These are phyloP conservation scores for Cyclotella atomus DNA, from an alignment of 108 stramenopile species.

Conservation along the genomic window DNA sequence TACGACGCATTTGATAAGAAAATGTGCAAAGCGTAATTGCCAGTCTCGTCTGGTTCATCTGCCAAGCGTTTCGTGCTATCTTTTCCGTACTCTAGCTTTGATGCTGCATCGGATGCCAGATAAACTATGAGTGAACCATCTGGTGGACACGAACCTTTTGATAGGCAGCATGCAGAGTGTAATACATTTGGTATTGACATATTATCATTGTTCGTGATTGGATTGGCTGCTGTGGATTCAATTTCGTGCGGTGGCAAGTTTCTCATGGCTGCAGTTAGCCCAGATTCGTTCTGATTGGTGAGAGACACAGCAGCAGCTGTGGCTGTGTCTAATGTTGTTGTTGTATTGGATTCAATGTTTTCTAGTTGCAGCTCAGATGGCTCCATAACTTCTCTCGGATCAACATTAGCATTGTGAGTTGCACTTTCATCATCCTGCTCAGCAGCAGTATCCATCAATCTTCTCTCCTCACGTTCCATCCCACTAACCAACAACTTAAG, in stretches of 20 bases:
- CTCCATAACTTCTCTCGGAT: background rate
- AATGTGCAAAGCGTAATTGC: slow-evolving; percentile 37
- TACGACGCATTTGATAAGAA: slow-evolving; percentile 43
- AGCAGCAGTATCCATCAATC: background rate
- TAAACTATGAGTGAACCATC: slow-evolving; percentile 9
- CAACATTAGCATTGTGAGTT: background rate
- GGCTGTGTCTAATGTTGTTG: too few species aligned
- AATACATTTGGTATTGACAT: slow-evolving; percentile 25
- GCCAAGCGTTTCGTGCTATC: slow-evolving; percentile 8
- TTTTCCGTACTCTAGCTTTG: slow-evolving; percentile 17
- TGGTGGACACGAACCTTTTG: slow-evolving; percentile 2
- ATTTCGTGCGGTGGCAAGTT: background rate
- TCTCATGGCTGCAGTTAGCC: background rate
- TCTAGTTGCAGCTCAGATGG: background rate
- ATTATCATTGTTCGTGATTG: slow-evolving; percentile 1
- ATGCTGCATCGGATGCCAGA: background rate
- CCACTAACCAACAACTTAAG: slow-evolving; percentile 25
- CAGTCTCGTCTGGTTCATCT: slow-evolving; percentile 26
- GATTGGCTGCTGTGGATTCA: too few species aligned
- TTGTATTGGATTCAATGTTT: background rate
- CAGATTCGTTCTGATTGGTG: slow-evolving; percentile 4
- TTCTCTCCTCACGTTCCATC: slow-evolving; percentile 24
- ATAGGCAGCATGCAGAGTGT: slow-evolving; percentile 39
- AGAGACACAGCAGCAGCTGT: background rate
- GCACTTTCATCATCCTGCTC: background rate